Evolutionary conservation across 2,329 filamentous ascomycete species (phyloP), one percentile per base, ranked within the genome.

Genomic region (Colletotrichum melonis): DNA sequence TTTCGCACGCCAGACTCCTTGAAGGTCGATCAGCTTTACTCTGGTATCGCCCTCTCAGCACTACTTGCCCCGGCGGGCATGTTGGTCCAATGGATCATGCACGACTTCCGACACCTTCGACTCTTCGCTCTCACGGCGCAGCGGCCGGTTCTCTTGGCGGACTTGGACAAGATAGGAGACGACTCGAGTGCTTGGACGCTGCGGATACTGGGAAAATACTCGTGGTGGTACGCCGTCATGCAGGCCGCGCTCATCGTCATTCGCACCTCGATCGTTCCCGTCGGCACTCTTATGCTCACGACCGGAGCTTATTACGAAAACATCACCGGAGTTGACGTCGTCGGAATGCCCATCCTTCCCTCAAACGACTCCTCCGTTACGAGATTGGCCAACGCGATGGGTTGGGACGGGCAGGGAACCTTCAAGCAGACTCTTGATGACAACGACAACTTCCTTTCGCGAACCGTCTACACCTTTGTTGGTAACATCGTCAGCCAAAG

Each of bases 71-170:
- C 68, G 8, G 68, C 68, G 2, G 68, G 68, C 14, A 71, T 71
- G 68, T 9, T 71, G 30, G 68, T 71, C 4, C 68, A 71, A 35
- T 67, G 68, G 68, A 71, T 71, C 24, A 71, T 67, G 68, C 62
- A 66, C 63, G 56, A 60, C 3, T 71, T 71, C 24, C 63, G 68
- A 8, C 68, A 71, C 4, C 55, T 71, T 4, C 62, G 68, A 4
- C 55, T 71, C 12, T 71, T 67, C 32, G 68, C 63, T 26, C 63
- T 71, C 11, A 60, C 68, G 6, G 68, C 68, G 24, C 68, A 71
- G 38, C 42, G 55, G 12, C 62, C 62, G 7, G 67, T 70, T 1
- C 30, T 30, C 11, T 38, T 66, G 19, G 60, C 67, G 4, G 67
- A 70, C 12, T 30, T 70, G 16, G 62, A 70, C 30, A 66, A 59